phyloP scores from a whole-genome alignment of 2,329 filamentous ascomycete species.

The Tolypocladium album region DNA sequence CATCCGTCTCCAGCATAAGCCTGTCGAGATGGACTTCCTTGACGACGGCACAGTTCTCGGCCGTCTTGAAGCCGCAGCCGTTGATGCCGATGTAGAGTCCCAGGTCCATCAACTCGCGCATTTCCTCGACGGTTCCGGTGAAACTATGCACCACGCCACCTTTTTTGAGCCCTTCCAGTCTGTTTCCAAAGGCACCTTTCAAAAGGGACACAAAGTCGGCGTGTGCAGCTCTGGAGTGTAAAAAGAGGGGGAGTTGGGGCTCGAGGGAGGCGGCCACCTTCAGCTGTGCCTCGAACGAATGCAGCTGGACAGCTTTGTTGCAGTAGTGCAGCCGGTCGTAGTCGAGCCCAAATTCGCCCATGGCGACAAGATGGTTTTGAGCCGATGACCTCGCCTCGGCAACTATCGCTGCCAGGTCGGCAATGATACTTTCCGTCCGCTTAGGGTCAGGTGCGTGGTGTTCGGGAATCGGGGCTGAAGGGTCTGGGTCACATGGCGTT shows the following conservation, averaged over 20 bases:
- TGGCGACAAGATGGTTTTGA: constrained; percentile 50
- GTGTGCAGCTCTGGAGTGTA: constrained; percentile 84
- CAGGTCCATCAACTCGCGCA: constrained; percentile 66
- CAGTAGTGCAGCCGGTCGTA: constrained; percentile 86
- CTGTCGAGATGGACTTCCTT: constrained; percentile 65
- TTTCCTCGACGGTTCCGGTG: constrained; percentile 78
- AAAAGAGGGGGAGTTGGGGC: constrained; percentile 75
- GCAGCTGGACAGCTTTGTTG: constrained; percentile 66
- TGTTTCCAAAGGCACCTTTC: constrained; percentile 41
- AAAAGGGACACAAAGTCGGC: constrained; percentile 72
- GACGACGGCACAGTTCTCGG: constrained; percentile 80
- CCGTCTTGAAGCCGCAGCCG: constrained; percentile 91
- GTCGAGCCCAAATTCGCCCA: constrained; percentile 93
- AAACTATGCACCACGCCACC: constrained; percentile 90
- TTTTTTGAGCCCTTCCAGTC: constrained; percentile 56
- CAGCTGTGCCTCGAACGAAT: constrained; percentile 77
- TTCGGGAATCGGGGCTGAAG: constrained; percentile 35
- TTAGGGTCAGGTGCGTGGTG: constrained; percentile 32
- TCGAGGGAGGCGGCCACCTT: constrained; percentile 58
- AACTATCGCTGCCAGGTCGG: constrained; percentile 54
- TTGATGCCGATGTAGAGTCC: constrained; percentile 93
- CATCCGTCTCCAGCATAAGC: constrained; percentile 92
- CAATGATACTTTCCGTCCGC: constrained; percentile 39
- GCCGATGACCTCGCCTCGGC: constrained; percentile 40
- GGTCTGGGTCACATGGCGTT: constrained; percentile 42